A percentile compares a stretch with the other conserved stretches of the same genome.
phyloP scores from a whole-genome alignment of 495 filamentous ascomycete species.

The Xylaria cubensis region DNA sequence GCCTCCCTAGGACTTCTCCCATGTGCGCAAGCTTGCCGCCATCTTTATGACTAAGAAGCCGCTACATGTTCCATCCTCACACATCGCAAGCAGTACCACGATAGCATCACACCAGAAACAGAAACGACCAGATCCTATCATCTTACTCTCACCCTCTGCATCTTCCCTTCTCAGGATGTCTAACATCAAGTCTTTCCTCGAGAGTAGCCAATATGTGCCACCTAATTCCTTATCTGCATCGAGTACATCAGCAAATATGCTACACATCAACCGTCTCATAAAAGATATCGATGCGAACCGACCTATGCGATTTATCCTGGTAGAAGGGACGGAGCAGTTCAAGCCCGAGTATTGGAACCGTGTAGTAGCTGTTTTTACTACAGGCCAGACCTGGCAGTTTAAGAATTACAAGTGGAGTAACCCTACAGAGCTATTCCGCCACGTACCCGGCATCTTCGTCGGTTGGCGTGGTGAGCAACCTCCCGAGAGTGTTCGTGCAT shows the following conservation, averaged over 20 bases:
- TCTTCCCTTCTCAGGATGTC: conserved; percentile 96
- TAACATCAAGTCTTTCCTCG: conserved; percentile 95
- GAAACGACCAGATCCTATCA: conserved; percentile 87
- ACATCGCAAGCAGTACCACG: conserved; percentile 43
- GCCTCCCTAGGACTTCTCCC: conserved; percentile 81
- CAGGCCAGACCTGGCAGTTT: conserved; percentile 98
- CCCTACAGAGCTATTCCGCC: conserved; percentile 85
- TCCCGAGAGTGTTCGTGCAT: conserved; percentile 76
- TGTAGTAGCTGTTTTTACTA: conserved; percentile 97
- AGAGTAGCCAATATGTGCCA: conserved; percentile 80
- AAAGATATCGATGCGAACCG: conserved; percentile 74
- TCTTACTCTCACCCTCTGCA: conserved; percentile 96
- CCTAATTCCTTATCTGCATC: conserved; percentile 68
- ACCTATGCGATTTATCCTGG: conserved; percentile 90
- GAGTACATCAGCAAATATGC: conserved; percentile 71
- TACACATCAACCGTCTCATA: conserved; percentile 80
- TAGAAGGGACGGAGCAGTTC: conserved; percentile 91
- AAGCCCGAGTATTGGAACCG: conserved; percentile 97
- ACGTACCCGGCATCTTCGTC: conserved; percentile 85
- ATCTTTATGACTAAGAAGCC: conserved; percentile 74
- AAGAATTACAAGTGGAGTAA: conserved; percentile 96
- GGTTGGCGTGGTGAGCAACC: conserved; percentile 87
- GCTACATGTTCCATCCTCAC: conserved; percentile 42
- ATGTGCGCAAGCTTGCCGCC: conserved; percentile 85
- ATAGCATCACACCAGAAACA: conserved; percentile 58